phyloP scores from a whole-genome alignment of 371 early-diverging fungal species.

The Conidiobolus incongruus region DNA sequence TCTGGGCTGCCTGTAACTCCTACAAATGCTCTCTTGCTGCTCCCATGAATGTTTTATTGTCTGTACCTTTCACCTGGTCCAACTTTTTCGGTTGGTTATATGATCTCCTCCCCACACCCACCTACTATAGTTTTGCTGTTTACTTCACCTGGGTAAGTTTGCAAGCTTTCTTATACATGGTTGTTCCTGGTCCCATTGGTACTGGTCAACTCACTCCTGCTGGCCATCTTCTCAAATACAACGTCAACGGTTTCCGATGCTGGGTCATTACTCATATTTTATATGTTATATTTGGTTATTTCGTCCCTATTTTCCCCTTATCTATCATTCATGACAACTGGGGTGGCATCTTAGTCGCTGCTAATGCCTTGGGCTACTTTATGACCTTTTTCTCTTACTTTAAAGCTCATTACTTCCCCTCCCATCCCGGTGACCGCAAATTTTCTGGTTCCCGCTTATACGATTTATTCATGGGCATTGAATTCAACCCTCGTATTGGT shows the following conservation, averaged over 20 bases:
- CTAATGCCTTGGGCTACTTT: slow-evolving; percentile 53
- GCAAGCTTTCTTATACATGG: slow-evolving; percentile 36
- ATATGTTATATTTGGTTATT: slow-evolving; percentile 28
- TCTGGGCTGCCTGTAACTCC: no score
- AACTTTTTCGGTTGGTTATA: slow-evolving; percentile 6
- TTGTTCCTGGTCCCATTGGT: slow-evolving; percentile 38
- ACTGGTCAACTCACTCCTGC: slow-evolving; percentile 65
- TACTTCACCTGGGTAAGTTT: slow-evolving; percentile 39
- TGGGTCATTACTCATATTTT: slow-evolving; percentile 50
- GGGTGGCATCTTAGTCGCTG: slow-evolving; percentile 42
- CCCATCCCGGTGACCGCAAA: slow-evolving; percentile 56
- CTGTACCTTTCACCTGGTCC: no score
- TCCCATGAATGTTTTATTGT: no score
- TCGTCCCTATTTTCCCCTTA: slow-evolving; percentile 26
- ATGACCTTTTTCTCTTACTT: slow-evolving; percentile 39
- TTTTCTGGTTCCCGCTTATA: slow-evolving; percentile 36
- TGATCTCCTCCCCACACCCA: slow-evolving; percentile 14
- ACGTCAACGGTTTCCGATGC: slow-evolving; percentile 50
- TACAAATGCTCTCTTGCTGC: no score
- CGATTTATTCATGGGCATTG: slow-evolving; percentile 52
- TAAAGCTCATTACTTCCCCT: slow-evolving; percentile 48
- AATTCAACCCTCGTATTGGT: slow-evolving; percentile 56
- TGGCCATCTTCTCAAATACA: slow-evolving; percentile 24
- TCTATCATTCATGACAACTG: slow-evolving; percentile 50
- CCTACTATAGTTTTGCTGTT: slow-evolving; percentile 20